Evolutionary conservation across 2,329 filamentous ascomycete species (phyloP).

Genomic region (Alternaria rosae): DNA sequence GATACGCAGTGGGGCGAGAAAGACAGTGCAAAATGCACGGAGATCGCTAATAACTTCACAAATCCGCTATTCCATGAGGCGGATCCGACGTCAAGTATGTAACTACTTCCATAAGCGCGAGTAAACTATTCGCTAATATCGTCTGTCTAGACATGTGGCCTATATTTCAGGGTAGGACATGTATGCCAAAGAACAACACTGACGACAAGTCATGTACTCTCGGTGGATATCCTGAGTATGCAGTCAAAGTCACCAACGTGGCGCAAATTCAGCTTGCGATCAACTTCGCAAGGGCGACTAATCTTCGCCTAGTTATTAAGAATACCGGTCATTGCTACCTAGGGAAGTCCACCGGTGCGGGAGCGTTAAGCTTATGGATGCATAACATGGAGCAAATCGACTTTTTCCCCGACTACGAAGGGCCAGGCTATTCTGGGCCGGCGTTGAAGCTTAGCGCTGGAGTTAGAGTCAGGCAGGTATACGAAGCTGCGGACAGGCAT

Average conservation of each 20-base stretch:
- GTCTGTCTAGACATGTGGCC: conserved; percentile 25
- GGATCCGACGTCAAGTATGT: conserved; percentile 12
- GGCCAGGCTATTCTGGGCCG: conserved; percentile 33
- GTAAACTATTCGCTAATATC: too few relatives aligned
- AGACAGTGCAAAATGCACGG: conserved; percentile 14
- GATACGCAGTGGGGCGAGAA: conserved; percentile 18
- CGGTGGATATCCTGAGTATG: conserved; percentile 39
- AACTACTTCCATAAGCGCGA: background rate
- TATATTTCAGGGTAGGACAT: conserved; percentile 40
- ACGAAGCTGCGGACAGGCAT: conserved; percentile 33
- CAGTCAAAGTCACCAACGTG: conserved; percentile 32
- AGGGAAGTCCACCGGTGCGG: conserved; percentile 34
- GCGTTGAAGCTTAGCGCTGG: conserved; percentile 41
- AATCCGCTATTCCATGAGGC: conserved; percentile 39
- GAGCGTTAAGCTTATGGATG: conserved; percentile 40
- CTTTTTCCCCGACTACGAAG: conserved; percentile 32
- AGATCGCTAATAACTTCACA: conserved; percentile 16
- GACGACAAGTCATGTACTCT: conserved; percentile 31
- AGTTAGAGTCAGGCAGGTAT: conserved; percentile 38
- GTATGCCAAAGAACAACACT: conserved; percentile 31
- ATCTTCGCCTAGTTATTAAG: conserved; percentile 39
- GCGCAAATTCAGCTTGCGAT: conserved; percentile 36
- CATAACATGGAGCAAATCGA: conserved; percentile 41
- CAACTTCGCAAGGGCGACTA: conserved; percentile 38
- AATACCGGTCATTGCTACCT: conserved; percentile 44